Evolutionary conservation across 345 rosid genomes (phyloP), one percentile per base, ranked within the genome.

Genomic region (rapeseed (Brassica napus)): DNA sequence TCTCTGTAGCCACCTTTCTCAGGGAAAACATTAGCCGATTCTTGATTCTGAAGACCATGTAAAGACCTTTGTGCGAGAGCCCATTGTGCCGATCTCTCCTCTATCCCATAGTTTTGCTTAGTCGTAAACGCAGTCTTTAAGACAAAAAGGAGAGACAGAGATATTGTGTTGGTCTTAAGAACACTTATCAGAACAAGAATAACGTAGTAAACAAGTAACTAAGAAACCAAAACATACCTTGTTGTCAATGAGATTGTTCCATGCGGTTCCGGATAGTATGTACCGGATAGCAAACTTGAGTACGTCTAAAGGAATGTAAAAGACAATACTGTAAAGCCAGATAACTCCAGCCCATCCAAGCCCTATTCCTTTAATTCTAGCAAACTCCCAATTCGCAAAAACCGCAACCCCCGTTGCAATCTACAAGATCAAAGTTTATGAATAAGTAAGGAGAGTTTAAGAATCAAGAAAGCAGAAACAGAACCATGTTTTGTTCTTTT

Each of bases 331-430:
- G 80, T 77, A 94, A 47, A 94, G 83, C 98, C 98, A 94, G 21
- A 94, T 87, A 21, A 85, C 85, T 15, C 86, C 95, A 4, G 97
- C 98, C 98, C 98, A 94, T 82, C 97, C 95, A 94, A 94, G 88
- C 8, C 98, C 97, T 32, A 84, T 74, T 54, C 98, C 98, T 82
- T 85, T 39, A 23, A 94, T 84, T 75, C 81, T 87, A 42, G 98
- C 98, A 60, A 94, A 94, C 26, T 82, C 84, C 97, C 97, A 91
- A 70, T 73, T 76, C n/a, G 89, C 85, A 60, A 84, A 90, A 7
- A 90, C 95, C 23, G 98, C 95, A 83, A 94, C 84, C 31, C 83
- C 0, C 4, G 98, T 89, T 21, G 98, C 97, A 72, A 88, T 57
- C 98, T 94, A 79, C 23, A 44, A 68, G 24, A 64, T 26, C 69